phyloP scores from a whole-genome alignment of 768 basidiomycete genomes.

The Neoboletus magnificus region DNA sequence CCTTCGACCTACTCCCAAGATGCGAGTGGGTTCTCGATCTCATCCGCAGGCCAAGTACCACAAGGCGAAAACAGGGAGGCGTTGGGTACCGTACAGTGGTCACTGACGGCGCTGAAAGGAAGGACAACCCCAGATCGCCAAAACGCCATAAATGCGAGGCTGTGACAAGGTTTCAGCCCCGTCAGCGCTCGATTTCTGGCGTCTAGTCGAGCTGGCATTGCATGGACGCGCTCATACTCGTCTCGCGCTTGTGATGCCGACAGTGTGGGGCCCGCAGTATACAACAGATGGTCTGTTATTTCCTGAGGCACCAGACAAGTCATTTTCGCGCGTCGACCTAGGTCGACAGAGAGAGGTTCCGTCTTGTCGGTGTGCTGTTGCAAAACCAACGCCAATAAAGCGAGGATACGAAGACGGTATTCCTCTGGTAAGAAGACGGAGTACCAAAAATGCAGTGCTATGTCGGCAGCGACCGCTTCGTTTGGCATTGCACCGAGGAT shows the following conservation, averaged over 20 bases:
- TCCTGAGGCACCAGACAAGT: constrained; percentile 21
- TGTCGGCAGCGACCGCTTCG: constrained; percentile 35
- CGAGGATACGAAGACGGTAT: constrained; percentile 26
- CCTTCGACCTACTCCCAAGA: constrained; percentile 44
- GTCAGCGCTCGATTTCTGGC: constrained; percentile 38
- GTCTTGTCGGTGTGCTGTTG: constrained; percentile 12
- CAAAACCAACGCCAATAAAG: constrained; percentile 13
- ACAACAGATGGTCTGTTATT: constrained; percentile 29
- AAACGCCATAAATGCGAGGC: constrained; percentile 38
- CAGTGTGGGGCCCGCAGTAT: constrained; percentile 23
- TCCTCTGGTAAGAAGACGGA: constrained; percentile 38
- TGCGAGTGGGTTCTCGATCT: constrained; percentile 39
- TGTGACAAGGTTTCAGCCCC: constrained; percentile 40
- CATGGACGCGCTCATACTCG: constrained; percentile 30
- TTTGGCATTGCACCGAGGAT: constrained; percentile 36
- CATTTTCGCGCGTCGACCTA: constrained; percentile 16
- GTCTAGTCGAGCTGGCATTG: constrained; percentile 38
- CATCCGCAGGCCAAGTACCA: constrained; percentile 41
- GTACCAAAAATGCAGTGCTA: constrained; percentile 48
- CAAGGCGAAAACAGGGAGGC: constrained; percentile 41
- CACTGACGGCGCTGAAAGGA: constrained; percentile 40
- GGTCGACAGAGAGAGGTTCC: constrained; percentile 10
- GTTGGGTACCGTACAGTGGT: constrained; percentile 39
- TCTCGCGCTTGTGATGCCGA: constrained; percentile 21
- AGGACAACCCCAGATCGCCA: constrained; percentile 41